phyloP scores from a whole-genome alignment of 2,329 filamentous ascomycete genomes.

The Cordyceps militaris region DNA sequence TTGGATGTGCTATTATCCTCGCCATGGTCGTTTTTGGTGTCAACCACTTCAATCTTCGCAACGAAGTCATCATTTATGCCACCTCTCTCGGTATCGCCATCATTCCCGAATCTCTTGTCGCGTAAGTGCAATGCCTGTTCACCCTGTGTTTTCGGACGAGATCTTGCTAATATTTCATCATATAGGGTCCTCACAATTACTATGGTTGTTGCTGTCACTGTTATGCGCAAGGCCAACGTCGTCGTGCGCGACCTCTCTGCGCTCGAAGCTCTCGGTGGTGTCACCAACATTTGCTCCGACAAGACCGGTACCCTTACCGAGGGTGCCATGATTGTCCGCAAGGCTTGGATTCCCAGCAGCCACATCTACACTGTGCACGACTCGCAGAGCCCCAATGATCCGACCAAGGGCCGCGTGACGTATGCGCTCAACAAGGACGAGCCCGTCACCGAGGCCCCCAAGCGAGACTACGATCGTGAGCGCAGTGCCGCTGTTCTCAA shows the following conservation, averaged over 20 bases:
- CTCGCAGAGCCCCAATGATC: conserved; percentile 54
- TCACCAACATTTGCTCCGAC: conserved; percentile 68
- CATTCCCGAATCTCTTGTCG: conserved; percentile 58
- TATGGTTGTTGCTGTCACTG: conserved; percentile 58
- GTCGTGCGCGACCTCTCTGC: conserved; percentile 60
- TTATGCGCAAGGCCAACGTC: conserved; percentile 58
- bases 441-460: conserved; percentile 27
- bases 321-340: conserved; percentile 62
- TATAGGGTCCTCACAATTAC: conserved; percentile 58
- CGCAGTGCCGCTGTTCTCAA: conserved; percentile 53
- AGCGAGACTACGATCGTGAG: conserved; percentile 52
- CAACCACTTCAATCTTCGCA: conserved; percentile 44
- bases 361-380: conserved; percentile 54
- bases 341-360: conserved; percentile 55
- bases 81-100: conserved; percentile 55
- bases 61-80: conserved; percentile 51
- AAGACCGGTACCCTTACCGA: conserved; percentile 65
- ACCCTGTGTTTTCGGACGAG: neutral
- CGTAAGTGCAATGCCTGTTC: conserved; percentile 31
- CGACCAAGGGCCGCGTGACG: conserved; percentile 49
- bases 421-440: conserved; percentile 34
- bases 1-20: conserved; percentile 57
- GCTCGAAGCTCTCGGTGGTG: conserved; percentile 61
- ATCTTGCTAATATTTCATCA: conserved; percentile 13
- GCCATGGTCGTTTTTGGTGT: conserved; percentile 53